Evolutionary conservation across 2,329 filamentous ascomycete genomes (phyloP).

Genomic region (Aspergillus fructus): DNA sequence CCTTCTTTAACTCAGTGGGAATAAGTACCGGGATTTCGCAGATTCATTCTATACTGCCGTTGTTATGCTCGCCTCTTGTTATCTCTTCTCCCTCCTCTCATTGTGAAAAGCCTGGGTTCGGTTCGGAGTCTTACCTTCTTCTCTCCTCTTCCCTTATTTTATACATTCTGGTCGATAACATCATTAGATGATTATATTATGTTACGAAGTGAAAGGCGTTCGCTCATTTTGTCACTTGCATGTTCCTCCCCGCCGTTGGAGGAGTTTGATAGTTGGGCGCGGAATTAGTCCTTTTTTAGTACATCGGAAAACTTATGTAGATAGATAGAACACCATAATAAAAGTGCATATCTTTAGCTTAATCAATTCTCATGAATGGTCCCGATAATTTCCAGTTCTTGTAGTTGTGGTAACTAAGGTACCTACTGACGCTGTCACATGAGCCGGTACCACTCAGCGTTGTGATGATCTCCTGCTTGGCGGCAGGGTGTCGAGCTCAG

Average conservation of each 20-base stretch:
- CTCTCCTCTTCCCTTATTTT: neutral
- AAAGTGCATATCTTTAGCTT: neutral
- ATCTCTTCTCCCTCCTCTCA: neutral
- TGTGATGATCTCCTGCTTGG: slow-evolving; percentile 11
- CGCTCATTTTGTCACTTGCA: slow-evolving; percentile 1
- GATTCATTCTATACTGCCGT: neutral
- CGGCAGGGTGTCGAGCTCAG: neutral
- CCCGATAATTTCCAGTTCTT: neutral
- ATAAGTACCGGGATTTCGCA: neutral
- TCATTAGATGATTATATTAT: slow-evolving; percentile 8
- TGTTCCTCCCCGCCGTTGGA: neutral
- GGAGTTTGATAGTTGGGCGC: slow-evolving; percentile 2
- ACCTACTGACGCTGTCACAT: slow-evolving; percentile 14
- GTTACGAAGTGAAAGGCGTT: slow-evolving; percentile 2
- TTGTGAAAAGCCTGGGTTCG: neutral
- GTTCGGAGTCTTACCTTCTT: neutral
- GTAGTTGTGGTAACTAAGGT: neutral
- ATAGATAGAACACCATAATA: slow-evolving; percentile 4
- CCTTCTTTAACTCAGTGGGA: slow-evolving; percentile 5
- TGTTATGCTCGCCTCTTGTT: neutral
- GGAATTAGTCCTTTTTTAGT: slow-evolving; percentile 12
- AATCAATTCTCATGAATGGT: neutral
- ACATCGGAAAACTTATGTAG: neutral
- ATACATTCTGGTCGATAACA: neutral
- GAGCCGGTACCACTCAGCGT: slow-evolving; percentile 10